Evolutionary conservation across 2,329 filamentous ascomycete genomes (phyloP), one percentile per base, ranked within the genome.

Genomic region (Metarhizium sp.): DNA sequence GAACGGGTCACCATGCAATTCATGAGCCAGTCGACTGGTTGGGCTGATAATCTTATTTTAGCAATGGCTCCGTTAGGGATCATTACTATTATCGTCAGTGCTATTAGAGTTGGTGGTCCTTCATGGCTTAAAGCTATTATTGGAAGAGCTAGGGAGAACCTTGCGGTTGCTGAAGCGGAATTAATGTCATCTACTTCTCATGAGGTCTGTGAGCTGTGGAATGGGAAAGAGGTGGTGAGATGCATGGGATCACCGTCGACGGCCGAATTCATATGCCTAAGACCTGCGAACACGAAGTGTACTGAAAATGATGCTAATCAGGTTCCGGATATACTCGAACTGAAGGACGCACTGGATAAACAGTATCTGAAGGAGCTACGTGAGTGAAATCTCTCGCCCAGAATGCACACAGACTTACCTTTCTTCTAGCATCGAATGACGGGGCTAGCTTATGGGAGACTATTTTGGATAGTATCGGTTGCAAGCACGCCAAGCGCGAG

Each of bases 1-100:
- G 75, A 78, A 45, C 65, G 70, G 20, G 69, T 76, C 3, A 73
- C 74, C 0, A 77, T 73, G 61, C 75, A 78, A 59, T 78, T 75
- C 53, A 67, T 78, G 29, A 76, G 73, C 50, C 69, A 76, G 38
- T 70, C 71, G 0, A 66, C 72, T 2, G 68, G 64, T 2, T 63
- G 68, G 49, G 60, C 71, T 0, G 77, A 79, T 45, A 71, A 72
- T 42, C 61, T 79, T 2, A 71, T 76, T 4, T 69, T 80, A n/a
- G 71, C 76, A 0, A 66, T 78, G 51, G 74, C 69, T 0, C 77
- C 76, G 0, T 55, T 79, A 1, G 74, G 75, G 0, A 72, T 78
- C 3, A 58, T 78, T 13, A 78, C 75, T 0, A 67, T 67, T 0
- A 64, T 77, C 0, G 71, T 77, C 0, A 69, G 70, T 0, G 70